Percentiles rank a stretch among this genome's conserved stretches.
These are phyloP conservation scores for Melaleuca alternifolia DNA, from an alignment of 345 rosid species.

Conservation along the genomic window DNA sequence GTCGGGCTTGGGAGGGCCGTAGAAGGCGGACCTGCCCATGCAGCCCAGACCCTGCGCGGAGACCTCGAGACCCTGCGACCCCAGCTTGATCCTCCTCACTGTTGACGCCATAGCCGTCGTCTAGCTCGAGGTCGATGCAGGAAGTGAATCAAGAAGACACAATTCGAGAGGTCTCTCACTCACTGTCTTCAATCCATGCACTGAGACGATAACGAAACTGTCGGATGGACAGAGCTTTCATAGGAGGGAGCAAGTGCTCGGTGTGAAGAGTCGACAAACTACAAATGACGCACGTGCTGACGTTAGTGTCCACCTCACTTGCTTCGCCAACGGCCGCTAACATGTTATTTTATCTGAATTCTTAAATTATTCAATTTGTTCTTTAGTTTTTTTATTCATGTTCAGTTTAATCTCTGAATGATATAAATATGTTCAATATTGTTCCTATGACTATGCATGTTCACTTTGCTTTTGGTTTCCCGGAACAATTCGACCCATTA, in stretches of 20 bases:
- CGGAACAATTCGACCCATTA: not conserved
- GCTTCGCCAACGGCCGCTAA: too few relatives aligned
- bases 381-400: too few relatives aligned
- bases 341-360: too few relatives aligned
- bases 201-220: not conserved
- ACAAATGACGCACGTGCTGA: too few relatives aligned
- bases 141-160: too few relatives aligned
- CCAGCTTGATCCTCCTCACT: not conserved
- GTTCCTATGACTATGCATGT: too few relatives aligned
- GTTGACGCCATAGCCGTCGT: not conserved
- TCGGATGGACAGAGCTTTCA: not conserved
- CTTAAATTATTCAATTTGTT: too few relatives aligned
- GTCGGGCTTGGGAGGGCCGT: conserved; percentile 26
- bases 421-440: too few relatives aligned
- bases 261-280: too few relatives aligned
- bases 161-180: not conserved
- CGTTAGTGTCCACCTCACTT: too few relatives aligned
- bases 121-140: not conserved
- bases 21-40: conserved; percentile 18
- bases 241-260: too few relatives aligned
- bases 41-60: not conserved
- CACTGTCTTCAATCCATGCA: not conserved
- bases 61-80: not conserved
- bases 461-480: not conserved
- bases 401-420: too few relatives aligned